Conservation (phyloP, 805 yeast species). For the Nakazawaea ambrosiae region DNA sequence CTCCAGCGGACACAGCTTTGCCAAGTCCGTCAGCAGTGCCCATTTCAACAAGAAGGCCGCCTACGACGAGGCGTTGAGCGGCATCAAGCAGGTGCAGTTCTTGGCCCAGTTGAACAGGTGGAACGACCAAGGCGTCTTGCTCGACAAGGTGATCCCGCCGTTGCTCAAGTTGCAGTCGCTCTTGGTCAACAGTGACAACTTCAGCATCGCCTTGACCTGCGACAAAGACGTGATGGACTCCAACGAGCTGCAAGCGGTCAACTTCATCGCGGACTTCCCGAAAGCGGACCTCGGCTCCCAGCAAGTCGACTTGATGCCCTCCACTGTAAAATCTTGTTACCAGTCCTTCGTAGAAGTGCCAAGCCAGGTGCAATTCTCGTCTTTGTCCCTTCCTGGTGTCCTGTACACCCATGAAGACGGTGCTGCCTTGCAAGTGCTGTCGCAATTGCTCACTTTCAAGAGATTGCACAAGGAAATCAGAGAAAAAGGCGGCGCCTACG, state of each 20-base stretch:
- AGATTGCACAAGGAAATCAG: slow-evolving; percentile 84
- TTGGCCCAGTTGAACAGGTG: slow-evolving; percentile 50
- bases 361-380: slow-evolving; percentile 81
- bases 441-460: slow-evolving; percentile 76
- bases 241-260: slow-evolving; percentile 28
- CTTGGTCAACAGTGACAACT: slow-evolving; percentile 32
- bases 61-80: slow-evolving; percentile 57
- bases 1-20: slow-evolving; percentile 83
- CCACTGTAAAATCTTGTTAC: not conserved
- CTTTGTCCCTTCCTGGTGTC: slow-evolving; percentile 60
- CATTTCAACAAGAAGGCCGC: slow-evolving; percentile 52
- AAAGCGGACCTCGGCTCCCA: no score
- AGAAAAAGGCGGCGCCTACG: slow-evolving; percentile 97
- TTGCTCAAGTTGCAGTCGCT: slow-evolving; percentile 43
- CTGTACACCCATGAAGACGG: slow-evolving; percentile 67
- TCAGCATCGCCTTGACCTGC: slow-evolving; percentile 54
- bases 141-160: slow-evolving; percentile 56
- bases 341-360: slow-evolving; percentile 57
- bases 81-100: slow-evolving; percentile 73
- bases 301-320: not conserved
- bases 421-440: slow-evolving; percentile 75
- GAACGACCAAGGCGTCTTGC: slow-evolving; percentile 44
- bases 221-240: slow-evolving; percentile 32
- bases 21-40: slow-evolving; percentile 61
- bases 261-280: slow-evolving; percentile 21